Evolutionary conservation across 805 yeast species (phyloP).

Genomic region (Metschnikowia aberdeeniae): DNA sequence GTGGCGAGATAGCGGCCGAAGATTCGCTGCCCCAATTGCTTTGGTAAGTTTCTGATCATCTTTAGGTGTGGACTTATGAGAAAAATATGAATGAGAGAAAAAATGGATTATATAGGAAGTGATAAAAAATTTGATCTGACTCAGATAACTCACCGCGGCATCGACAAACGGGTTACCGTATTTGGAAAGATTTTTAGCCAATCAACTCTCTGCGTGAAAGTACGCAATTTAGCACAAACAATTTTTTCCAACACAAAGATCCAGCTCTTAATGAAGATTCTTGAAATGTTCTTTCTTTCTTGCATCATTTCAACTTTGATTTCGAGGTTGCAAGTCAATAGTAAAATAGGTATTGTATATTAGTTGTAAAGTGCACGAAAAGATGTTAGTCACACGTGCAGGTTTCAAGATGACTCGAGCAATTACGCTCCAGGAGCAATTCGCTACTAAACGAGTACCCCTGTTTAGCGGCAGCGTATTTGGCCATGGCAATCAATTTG

Average conservation of each 20-base stretch:
- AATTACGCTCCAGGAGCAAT: neutral
- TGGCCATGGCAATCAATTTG: constrained; percentile 70
- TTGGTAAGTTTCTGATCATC: neutral
- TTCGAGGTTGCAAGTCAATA: too few relatives aligned
- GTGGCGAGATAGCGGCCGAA: constrained; percentile 34
- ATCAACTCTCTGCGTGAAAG: constrained; percentile 3
- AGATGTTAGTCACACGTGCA: too few relatives aligned
- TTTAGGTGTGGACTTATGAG: neutral
- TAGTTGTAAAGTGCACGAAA: too few relatives aligned
- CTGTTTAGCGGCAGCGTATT: constrained; percentile 59
- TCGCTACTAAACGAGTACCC: constrained; percentile 53
- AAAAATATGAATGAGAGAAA: constrained; percentile 2
- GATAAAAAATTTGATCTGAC: constrained; percentile 12
- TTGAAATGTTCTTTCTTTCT: too few relatives aligned
- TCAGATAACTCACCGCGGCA: constrained; percentile 25
- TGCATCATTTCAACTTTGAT: too few relatives aligned
- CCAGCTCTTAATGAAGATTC: too few relatives aligned
- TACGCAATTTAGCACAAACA: neutral
- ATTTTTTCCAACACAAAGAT: too few relatives aligned
- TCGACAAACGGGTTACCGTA: constrained; percentile 17
- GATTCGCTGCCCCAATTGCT: neutral
- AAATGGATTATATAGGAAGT: neutral
- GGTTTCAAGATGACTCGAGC: too few relatives aligned
- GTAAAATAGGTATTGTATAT: too few relatives aligned
- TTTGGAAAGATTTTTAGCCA: constrained; percentile 14